Evolutionary conservation across 1,139 yeast species (phyloP), one percentile per base, ranked within the genome.

Genomic region (Yamadazyma dendronema): DNA sequence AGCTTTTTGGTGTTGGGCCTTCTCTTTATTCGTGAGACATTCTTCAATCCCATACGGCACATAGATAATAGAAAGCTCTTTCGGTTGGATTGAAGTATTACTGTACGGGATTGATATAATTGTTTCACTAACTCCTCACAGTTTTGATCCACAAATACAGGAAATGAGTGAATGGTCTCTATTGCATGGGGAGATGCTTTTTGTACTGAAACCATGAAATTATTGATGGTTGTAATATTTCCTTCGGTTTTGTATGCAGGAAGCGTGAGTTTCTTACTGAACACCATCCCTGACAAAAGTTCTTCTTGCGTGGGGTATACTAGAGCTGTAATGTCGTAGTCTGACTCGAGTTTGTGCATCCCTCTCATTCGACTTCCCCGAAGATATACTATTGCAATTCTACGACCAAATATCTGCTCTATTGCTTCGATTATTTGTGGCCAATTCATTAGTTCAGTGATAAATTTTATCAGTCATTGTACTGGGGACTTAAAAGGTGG

Each of bases 251-350:
- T 27, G 11, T 12, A 14, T 12, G 9, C 17, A 8, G 30, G 30
- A 4, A 27, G 19, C 13, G 17, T 10, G 4, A 27, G 30, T 17
- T 27, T 27, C 13, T 27, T 6, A 27, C 30, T 27, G 22, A 8
- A 27, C 15, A 27, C 9, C 15, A 5, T 14, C 6, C 13, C n/a
- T 27, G 17, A 4, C 13, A 13, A 27, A n/a, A 9, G 13, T 8
- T 27, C 30, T 6, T 6, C 13, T n/a, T n/a, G 10, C 7, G 30
- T 27, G 30, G 30, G 30, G 8, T 13, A 9, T 13, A 27, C 17
- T 5, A 27, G 19, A 5, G 13, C 30, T 6, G 30, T 27, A 17
- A 27, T 27, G 13, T 27, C 30, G 30, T 27, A 27, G 17, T 27
- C 30, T 14, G 30, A 27, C 9, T 27, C 17, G 10, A 17, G 17